Conservation (phyloP, 805 yeast species). For the Pichia eremophila region DNA sequence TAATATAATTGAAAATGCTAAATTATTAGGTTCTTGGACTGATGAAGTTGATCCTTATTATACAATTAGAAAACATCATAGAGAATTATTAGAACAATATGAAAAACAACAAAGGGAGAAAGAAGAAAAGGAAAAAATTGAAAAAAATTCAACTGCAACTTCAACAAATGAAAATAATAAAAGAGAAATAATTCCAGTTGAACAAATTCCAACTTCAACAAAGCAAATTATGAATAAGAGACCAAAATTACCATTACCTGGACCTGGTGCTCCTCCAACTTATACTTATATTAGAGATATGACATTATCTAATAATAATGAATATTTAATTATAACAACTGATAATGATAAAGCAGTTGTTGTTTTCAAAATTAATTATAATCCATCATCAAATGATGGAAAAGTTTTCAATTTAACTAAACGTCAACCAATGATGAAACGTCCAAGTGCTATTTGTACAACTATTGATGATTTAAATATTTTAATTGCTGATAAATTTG, state of each 20-base stretch:
- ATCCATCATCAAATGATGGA: constrained; percentile 23
- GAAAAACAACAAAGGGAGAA: constrained; percentile 18
- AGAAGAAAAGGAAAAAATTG: constrained; percentile 22
- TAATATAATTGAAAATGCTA: constrained; percentile 26
- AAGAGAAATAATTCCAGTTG: constrained; percentile 9
- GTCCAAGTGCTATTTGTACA: constrained; percentile 78
- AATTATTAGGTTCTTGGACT: constrained; percentile 48
- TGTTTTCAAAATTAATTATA: constrained; percentile 38
- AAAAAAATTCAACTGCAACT: constrained; percentile 8
- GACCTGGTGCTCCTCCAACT: constrained; percentile 60
- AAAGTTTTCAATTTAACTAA: constrained; percentile 42
- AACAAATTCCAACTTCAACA: constrained; percentile 15
- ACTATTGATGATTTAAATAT: constrained; percentile 42
- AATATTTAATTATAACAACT: constrained; percentile 55
- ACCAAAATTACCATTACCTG: constrained; percentile 53
- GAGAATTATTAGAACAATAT: constrained; percentile 28
- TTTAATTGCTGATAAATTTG: constrained; percentile 87
- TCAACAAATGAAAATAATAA: constrained; percentile 9
- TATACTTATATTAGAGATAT: constrained; percentile 63
- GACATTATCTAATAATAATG: constrained; percentile 41
- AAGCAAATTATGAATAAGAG: constrained; percentile 26
- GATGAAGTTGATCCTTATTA: constrained; percentile 46
- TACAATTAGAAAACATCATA: constrained; percentile 38
- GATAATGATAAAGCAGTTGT: constrained; percentile 79
- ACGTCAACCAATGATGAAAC: constrained; percentile 76